Percentiles rank a stretch among this genome's conserved stretches.
These are phyloP conservation scores for Erythrophleum fordii DNA, from an alignment of 306 rosid genomes.

Conservation along the genomic window DNA sequence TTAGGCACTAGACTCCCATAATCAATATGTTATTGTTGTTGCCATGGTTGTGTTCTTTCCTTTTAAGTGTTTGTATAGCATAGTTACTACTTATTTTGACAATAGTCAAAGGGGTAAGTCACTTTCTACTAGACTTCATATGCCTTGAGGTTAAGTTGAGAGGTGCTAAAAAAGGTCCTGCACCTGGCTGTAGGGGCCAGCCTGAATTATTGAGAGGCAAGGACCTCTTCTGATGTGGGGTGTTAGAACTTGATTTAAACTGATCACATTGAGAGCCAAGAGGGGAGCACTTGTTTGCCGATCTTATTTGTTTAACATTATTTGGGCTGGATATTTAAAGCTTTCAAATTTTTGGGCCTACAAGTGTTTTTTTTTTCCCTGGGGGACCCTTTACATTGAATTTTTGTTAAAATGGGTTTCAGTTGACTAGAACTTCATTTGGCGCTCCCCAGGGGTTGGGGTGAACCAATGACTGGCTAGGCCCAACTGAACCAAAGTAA, in stretches of 20 bases:
- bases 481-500: neutral
- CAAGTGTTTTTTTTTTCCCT: neutral
- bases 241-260: neutral
- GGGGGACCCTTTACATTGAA: neutral
- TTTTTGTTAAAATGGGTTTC: neutral
- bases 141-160: neutral
- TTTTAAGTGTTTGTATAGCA: too few relatives aligned
- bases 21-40: too few relatives aligned
- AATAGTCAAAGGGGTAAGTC: too few relatives aligned
- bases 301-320: neutral
- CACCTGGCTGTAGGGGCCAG: neutral
- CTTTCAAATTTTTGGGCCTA: neutral
- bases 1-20: neutral
- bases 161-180: neutral
- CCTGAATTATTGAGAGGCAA: neutral
- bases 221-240: neutral
- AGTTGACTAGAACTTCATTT: neutral
- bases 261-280: neutral
- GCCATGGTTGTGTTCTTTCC: too few relatives aligned
- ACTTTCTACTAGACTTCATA: too few relatives aligned
- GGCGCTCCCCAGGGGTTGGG: too few relatives aligned
- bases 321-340: neutral
- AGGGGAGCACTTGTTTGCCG: neutral
- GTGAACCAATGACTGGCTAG: neutral
- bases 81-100: too few relatives aligned